These are phyloP conservation scores for Cicer chorassanicum DNA, from an alignment of 306 rosid species.

Conservation along the genomic window DNA sequence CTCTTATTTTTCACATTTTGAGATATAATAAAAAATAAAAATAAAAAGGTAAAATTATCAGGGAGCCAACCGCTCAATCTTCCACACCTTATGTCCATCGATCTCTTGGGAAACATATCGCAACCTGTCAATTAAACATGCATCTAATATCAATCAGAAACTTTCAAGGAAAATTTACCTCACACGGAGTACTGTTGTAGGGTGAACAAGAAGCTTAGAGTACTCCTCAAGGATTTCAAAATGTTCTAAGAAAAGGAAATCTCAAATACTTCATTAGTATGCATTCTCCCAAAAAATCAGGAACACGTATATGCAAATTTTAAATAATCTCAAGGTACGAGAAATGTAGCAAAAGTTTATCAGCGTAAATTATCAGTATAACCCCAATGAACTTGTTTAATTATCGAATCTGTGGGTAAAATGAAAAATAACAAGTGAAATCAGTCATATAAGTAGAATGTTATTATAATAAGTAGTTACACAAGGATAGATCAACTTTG, in stretches of 20 bases:
- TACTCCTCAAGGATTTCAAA: slow-evolving; percentile 26
- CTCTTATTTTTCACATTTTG: slow-evolving; percentile 42
- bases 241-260: slow-evolving; percentile 11
- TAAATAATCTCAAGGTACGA: background rate
- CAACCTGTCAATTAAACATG: slow-evolving; percentile 67
- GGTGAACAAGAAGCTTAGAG: background rate
- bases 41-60: slow-evolving; percentile 49
- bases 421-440: background rate
- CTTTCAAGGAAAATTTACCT: slow-evolving; percentile 15
- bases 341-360: background rate
- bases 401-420: background rate
- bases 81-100: slow-evolving; percentile 74
- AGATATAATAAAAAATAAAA: slow-evolving; percentile 41
- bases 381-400: no score
- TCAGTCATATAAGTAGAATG: background rate
- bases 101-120: slow-evolving; percentile 70
- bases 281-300: background rate
- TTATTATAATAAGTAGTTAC: background rate
- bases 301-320: no score
- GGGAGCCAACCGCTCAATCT: slow-evolving; percentile 89
- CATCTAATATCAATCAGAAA: slow-evolving; percentile 39
- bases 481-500: background rate
- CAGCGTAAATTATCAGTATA: background rate
- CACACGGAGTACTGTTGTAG: slow-evolving; percentile 5
- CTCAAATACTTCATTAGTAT: background rate